Conservation (phyloP, 2,329 filamentous ascomycete genomes). For the Trichophyton mentagrophytes region DNA sequence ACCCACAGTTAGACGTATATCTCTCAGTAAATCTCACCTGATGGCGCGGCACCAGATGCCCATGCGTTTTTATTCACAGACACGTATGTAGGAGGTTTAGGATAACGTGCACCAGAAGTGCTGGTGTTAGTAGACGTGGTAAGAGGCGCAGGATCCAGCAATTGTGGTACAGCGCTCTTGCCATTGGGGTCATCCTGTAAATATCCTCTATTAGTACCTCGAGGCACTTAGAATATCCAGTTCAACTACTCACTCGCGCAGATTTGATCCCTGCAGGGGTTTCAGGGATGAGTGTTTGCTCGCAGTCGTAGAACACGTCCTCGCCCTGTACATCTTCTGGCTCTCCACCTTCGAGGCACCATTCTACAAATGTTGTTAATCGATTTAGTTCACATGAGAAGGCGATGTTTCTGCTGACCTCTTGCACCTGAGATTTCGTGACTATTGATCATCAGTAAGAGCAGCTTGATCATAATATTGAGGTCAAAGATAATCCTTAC, state of each 20-base stretch:
- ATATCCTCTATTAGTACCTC: not conserved
- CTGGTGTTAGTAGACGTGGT: not conserved
- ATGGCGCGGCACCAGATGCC: not conserved
- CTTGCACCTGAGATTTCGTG: conserved; percentile 1
- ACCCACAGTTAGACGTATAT: not conserved
- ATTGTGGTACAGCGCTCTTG: not conserved
- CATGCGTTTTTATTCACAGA: not conserved
- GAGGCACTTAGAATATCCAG: not conserved
- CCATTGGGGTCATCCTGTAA: not conserved
- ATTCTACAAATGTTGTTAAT: conserved; percentile 2
- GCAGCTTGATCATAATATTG: not conserved
- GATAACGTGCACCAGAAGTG: not conserved
- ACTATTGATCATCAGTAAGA: not conserved
- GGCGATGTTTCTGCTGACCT: not conserved
- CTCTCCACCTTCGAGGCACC: not conserved
- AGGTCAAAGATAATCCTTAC: not conserved
- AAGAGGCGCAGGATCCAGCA: not conserved
- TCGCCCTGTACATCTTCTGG: not conserved
- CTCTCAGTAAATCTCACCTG: not conserved
- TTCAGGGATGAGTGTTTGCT: not conserved
- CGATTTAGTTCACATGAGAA: not conserved
- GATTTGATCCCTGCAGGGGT: not conserved
- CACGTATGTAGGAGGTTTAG: not conserved
- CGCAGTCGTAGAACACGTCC: not conserved
- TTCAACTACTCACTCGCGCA: not conserved